Conservation (phyloP, 352 stramenopile species). For the Phytopythium oedochilum region DNA sequence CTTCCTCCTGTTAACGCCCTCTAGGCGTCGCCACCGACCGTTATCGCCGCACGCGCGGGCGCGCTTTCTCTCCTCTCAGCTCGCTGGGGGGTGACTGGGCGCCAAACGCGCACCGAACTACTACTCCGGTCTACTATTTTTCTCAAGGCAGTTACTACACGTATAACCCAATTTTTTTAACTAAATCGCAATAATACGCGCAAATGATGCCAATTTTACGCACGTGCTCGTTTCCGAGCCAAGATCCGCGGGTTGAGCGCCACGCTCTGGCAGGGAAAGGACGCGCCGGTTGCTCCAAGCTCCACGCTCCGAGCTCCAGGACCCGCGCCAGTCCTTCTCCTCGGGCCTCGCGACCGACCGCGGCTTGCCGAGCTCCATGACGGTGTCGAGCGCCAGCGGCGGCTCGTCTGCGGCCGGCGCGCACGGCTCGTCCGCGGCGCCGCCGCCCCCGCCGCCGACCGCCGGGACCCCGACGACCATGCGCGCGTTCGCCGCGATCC, state of each 20-base stretch:
- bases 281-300: neutral
- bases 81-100: too few relatives aligned
- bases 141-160: too few relatives aligned
- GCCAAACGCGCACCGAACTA: too few relatives aligned
- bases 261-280: neutral
- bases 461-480: constrained; percentile 12
- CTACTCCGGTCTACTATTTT: too few relatives aligned
- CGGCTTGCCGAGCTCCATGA: constrained; percentile 22
- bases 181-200: too few relatives aligned
- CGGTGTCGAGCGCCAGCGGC: constrained; percentile 36
- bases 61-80: too few relatives aligned
- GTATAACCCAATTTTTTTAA: too few relatives aligned
- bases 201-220: neutral
- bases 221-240: neutral
- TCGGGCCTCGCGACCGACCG: neutral
- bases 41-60: neutral
- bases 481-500: constrained; percentile 73
- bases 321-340: too few relatives aligned
- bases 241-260: neutral
- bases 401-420: constrained; percentile 4
- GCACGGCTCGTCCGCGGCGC: neutral
- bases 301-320: too few relatives aligned
- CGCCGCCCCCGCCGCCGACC: constrained; percentile 4
- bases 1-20: too few relatives aligned
- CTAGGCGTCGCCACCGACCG: too few relatives aligned